Evolutionary conservation across 352 stramenopile species (phyloP).

Genomic region (Globisporangium heterothallicum): DNA sequence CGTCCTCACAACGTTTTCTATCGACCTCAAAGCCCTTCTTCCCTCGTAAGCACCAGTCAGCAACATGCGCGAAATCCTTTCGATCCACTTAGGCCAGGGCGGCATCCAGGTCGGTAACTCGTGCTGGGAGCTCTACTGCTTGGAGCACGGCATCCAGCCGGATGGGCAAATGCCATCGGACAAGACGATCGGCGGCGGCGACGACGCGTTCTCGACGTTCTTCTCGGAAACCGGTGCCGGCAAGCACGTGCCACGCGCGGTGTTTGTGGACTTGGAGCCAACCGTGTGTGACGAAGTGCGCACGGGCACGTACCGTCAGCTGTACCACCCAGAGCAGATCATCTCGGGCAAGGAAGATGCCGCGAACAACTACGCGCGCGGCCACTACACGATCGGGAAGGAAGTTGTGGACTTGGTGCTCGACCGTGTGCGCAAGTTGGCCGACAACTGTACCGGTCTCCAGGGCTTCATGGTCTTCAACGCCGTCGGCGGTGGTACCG

Average conservation of each 20-base stretch:
- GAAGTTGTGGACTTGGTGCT: constrained; percentile 97
- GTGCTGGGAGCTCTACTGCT: constrained; percentile 90
- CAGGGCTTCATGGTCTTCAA: constrained; percentile 99
- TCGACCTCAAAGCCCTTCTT: background rate
- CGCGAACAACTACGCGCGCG: constrained; percentile 89
- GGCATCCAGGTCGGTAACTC: constrained; percentile 84
- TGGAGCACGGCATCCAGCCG: constrained; percentile 88
- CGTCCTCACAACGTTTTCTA: constrained; percentile 13
- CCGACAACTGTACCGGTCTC: constrained; percentile 96
- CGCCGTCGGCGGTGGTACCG: constrained; percentile 95
- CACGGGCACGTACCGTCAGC: constrained; percentile 92
- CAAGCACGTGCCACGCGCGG: constrained; percentile 96
- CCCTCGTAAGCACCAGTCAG: background rate
- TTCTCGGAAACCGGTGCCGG: constrained; percentile 91
- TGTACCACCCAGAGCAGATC: constrained; percentile 98
- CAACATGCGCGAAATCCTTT: constrained; percentile 3
- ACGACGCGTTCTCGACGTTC: constrained; percentile 98
- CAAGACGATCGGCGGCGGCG: constrained; percentile 90
- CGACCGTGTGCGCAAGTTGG: constrained; percentile 96
- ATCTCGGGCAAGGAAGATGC: constrained; percentile 98
- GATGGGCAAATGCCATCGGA: constrained; percentile 92
- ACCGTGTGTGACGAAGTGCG: constrained; percentile 97
- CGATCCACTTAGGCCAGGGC: constrained; percentile 94
- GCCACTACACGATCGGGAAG: constrained; percentile 93
- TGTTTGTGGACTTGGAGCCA: constrained; percentile 97